These are phyloP conservation scores for Saturnispora dispora DNA, from an alignment of 805 yeast genomes.

Conservation along the genomic window DNA sequence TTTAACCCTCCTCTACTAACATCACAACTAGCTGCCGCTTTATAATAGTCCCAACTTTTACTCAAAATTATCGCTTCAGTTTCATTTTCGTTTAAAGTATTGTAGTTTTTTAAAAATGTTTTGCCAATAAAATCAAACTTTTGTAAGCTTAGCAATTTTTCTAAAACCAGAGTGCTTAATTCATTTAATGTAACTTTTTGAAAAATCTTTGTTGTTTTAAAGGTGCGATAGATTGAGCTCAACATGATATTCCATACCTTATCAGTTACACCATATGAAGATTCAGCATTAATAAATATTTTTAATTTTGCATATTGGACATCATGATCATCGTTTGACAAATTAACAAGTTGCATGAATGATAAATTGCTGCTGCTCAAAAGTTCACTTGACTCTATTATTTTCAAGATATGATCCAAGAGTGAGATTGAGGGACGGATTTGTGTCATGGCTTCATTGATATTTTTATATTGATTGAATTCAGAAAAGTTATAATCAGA, in stretches of 20 bases:
- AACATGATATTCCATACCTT: conserved; percentile 21
- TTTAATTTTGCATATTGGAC: conserved; percentile 21
- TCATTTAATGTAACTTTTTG: conserved; percentile 16
- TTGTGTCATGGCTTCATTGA: conserved; percentile 2
- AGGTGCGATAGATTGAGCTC: conserved; percentile 24
- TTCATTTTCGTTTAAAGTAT: conserved; percentile 12
- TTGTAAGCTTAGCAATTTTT: conserved; percentile 17
- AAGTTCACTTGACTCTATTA: conserved; percentile 24
- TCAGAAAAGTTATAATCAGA: background rate
- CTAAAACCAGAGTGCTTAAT: conserved; percentile 18
- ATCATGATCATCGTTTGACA: conserved; percentile 13
- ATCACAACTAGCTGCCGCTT: conserved; percentile 25
- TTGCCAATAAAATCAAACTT: conserved; percentile 15
- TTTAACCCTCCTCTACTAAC: conserved; percentile 21
- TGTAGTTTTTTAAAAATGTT: conserved; percentile 15
- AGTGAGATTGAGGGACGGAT: conserved; percentile 14
- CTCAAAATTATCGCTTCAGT: conserved; percentile 10
- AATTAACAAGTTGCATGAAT: conserved; percentile 17
- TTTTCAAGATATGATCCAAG: conserved; percentile 13
- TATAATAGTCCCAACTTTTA: conserved; percentile 23
- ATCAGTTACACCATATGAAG: conserved; percentile 11
- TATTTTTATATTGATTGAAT: background rate
- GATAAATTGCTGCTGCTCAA: conserved; percentile 22
- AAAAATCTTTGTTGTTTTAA: conserved; percentile 21
- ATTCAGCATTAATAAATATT: conserved; percentile 22